Conservation (phyloP, 192 early-diverging fungal genomes). For the Coemansia guatemalensis region DNA sequence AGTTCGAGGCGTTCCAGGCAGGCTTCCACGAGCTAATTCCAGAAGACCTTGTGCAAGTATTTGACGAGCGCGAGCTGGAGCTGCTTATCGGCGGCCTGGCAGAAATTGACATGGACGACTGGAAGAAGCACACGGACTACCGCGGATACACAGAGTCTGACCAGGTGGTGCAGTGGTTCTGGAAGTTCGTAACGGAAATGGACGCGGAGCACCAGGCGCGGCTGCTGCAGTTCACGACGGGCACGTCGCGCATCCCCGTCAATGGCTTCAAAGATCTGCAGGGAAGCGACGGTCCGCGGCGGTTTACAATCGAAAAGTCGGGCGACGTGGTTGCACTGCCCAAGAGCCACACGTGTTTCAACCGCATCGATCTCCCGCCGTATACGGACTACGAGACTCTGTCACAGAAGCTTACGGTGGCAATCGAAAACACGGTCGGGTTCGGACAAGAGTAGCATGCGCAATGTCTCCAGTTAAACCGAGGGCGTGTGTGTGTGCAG, state of each 20-base stretch:
- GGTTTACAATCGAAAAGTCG: slow-evolving; percentile 94
- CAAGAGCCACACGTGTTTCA: slow-evolving; percentile 97
- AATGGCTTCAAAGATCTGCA: slow-evolving; percentile 99
- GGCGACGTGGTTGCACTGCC: slow-evolving; percentile 84
- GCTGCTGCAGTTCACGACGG: slow-evolving; percentile 95
- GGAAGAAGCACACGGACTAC: slow-evolving; percentile 99
- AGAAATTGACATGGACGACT: slow-evolving; percentile 96
- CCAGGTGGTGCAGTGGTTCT: slow-evolving; percentile 95
- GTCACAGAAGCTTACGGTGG: slow-evolving; percentile 79
- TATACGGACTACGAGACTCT: slow-evolving; percentile 81
- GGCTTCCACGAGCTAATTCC: slow-evolving; percentile 97
- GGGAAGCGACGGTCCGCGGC: slow-evolving; percentile 91
- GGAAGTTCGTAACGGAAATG: slow-evolving; percentile 85
- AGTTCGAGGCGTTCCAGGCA: slow-evolving; percentile 91
- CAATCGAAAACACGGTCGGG: slow-evolving; percentile 95
- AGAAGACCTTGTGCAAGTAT: slow-evolving; percentile 91
- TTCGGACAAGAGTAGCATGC: slow-evolving; percentile 81
- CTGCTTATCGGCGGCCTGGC: slow-evolving; percentile 95
- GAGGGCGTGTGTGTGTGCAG: background rate
- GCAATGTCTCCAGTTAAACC: background rate
- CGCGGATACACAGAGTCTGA: slow-evolving; percentile 96
- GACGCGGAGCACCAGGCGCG: slow-evolving; percentile 94
- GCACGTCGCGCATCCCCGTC: slow-evolving; percentile 96
- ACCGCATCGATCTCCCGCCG: slow-evolving; percentile 93
- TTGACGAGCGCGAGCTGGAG: slow-evolving; percentile 98